phyloP scores from a whole-genome alignment of 768 basidiomycete genomes.

The Calocybe cyanea region DNA sequence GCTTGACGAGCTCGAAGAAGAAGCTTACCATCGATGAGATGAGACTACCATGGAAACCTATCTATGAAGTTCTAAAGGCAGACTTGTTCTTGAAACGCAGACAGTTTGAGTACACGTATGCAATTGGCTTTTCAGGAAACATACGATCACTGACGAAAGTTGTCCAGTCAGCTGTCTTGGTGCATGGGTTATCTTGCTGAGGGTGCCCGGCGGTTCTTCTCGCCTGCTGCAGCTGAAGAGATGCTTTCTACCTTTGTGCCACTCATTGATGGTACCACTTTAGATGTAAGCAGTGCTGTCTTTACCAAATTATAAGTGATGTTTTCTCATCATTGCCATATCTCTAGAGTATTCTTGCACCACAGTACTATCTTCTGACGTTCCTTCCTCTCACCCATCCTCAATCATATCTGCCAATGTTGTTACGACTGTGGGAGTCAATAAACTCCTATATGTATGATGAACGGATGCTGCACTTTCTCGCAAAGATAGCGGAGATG shows the following conservation, averaged over 20 bases:
- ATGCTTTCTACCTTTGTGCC: constrained; percentile 90
- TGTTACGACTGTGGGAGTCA: constrained; percentile 85
- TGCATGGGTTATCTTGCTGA: constrained; percentile 73
- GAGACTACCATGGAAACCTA: constrained; percentile 78
- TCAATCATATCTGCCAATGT: constrained; percentile 76
- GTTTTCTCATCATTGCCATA: constrained; percentile 8
- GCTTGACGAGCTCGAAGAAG: constrained; percentile 63
- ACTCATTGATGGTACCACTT: constrained; percentile 64
- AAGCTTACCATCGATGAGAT: constrained; percentile 76
- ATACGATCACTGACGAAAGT: not conserved
- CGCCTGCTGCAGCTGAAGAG: constrained; percentile 79
- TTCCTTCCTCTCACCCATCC: constrained; percentile 86
- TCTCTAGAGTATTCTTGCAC: constrained; percentile 63
- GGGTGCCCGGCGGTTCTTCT: constrained; percentile 76
- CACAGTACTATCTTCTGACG: constrained; percentile 81
- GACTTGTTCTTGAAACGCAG: constrained; percentile 76
- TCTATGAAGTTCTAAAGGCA: constrained; percentile 64
- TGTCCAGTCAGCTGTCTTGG: constrained; percentile 64
- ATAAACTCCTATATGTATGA: constrained; percentile 88
- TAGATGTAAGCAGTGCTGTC: constrained; percentile 50
- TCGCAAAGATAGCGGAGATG: constrained; percentile 71
- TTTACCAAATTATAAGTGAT: constrained; percentile 10
- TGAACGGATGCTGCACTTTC: constrained; percentile 84
- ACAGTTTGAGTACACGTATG: constrained; percentile 77
- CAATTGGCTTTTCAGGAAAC: constrained; percentile 5